phyloP scores from a whole-genome alignment of 1,284 basidiomycete genomes.

The Moniliella sp. region DNA sequence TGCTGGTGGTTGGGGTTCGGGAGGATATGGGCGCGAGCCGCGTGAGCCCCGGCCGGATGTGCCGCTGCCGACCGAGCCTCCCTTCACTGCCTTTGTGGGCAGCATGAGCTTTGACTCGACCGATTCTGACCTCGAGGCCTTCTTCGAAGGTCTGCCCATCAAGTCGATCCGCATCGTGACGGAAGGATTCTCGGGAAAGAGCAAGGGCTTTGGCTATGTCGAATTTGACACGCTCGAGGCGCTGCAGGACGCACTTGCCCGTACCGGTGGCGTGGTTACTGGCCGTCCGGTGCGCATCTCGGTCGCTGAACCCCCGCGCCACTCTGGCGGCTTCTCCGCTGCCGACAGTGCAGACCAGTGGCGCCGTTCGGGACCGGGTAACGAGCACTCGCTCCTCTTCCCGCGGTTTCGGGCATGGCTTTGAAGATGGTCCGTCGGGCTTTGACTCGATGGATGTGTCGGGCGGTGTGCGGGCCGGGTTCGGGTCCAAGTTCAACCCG shows the following conservation, averaged over 20 bases:
- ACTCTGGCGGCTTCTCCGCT: constrained; percentile 42
- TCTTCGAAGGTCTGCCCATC: constrained; percentile 46
- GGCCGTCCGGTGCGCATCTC: constrained; percentile 66
- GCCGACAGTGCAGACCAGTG: constrained; percentile 45
- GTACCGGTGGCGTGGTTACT: constrained; percentile 39
- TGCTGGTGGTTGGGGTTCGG: constrained; percentile 3
- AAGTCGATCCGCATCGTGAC: constrained; percentile 67
- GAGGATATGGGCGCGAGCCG: constrained; percentile 3
- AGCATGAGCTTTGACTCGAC: constrained; percentile 82
- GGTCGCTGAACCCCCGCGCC: constrained; percentile 80
- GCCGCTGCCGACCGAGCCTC: constrained; percentile 76
- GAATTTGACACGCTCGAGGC: constrained; percentile 68
- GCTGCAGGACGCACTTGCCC: constrained; percentile 49
- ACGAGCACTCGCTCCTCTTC: background rate
- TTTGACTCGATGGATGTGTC: constrained; percentile 28
- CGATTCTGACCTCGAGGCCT: constrained; percentile 58
- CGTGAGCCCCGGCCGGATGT: constrained; percentile 54
- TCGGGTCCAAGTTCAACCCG: constrained; percentile 13
- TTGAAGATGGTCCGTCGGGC: constrained; percentile 6
- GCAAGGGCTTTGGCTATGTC: constrained; percentile 92
- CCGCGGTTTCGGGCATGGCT: background rate
- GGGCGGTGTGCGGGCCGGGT: constrained; percentile 22
- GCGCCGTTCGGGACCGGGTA: constrained; percentile 66
- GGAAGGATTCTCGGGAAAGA: constrained; percentile 62
- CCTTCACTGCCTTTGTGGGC: constrained; percentile 85